Evolutionary conservation across 805 yeast genomes (phyloP).

Genomic region (Ogataea saltuana): DNA sequence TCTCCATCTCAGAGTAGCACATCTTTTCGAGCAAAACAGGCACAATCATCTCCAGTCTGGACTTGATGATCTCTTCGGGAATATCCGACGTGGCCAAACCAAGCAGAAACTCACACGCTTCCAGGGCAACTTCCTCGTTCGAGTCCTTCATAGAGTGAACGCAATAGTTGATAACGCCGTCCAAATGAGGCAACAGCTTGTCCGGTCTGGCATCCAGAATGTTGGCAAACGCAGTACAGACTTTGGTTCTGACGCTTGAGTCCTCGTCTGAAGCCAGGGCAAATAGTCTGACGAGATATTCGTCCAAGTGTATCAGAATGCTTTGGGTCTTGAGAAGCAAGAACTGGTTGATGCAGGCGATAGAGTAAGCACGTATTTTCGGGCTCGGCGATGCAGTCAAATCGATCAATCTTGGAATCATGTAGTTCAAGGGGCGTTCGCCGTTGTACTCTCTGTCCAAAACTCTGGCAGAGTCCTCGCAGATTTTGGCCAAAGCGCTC

Average conservation of each 20-base stretch:
- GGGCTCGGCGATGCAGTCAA: constrained; percentile 45
- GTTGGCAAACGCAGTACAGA: constrained; percentile 73
- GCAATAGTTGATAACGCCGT: constrained; percentile 84
- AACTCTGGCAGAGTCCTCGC: constrained; percentile 77
- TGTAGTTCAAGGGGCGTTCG: constrained; percentile 62
- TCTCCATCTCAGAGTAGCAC: constrained; percentile 86
- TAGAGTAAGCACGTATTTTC: constrained; percentile 57
- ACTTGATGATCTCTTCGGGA: constrained; percentile 55
- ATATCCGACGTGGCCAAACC: constrained; percentile 66
- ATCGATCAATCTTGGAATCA: constrained; percentile 65
- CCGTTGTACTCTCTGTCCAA: constrained; percentile 68
- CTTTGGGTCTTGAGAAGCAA: constrained; percentile 69
- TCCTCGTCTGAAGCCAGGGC: constrained; percentile 62
- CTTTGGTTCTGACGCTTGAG: constrained; percentile 63
- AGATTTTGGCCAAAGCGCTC: constrained; percentile 79
- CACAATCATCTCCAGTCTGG: constrained; percentile 61
- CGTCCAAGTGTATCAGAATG: constrained; percentile 64
- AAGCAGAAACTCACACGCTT: constrained; percentile 89
- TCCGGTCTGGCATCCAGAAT: constrained; percentile 80
- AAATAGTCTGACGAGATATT: constrained; percentile 64
- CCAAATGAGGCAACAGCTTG: constrained; percentile 73
- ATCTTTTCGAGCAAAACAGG: constrained; percentile 78
- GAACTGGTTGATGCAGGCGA: constrained; percentile 76
- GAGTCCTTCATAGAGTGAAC: constrained; percentile 69
- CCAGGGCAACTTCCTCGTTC: constrained; percentile 78